Conservation (phyloP, 805 yeast genomes). For the Kodamaea laetipori region DNA sequence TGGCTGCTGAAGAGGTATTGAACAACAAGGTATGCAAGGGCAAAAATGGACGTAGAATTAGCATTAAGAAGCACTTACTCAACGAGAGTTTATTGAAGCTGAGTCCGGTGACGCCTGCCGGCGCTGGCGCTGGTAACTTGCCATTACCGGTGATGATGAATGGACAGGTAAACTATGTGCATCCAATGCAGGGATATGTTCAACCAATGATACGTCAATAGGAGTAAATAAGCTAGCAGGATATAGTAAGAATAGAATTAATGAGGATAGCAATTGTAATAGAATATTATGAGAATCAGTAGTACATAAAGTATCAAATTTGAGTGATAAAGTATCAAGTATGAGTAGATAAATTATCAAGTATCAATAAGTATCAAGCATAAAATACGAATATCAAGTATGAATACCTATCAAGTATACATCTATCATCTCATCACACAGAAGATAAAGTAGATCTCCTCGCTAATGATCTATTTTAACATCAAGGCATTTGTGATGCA, state of each 20-base stretch:
- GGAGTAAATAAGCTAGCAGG: not conserved
- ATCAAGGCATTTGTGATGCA: too few species aligned
- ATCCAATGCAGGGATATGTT: slow-evolving; percentile 7
- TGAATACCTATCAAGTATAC: too few species aligned
- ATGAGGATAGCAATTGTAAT: too few species aligned
- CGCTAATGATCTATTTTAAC: too few species aligned
- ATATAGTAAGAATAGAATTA: not conserved
- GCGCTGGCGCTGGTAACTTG: slow-evolving; percentile 12
- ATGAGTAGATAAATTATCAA: too few species aligned
- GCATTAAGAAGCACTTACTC: slow-evolving; percentile 32
- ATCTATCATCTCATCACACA: too few species aligned
- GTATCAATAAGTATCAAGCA: too few species aligned
- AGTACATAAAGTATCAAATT: too few species aligned
- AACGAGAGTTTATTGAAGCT: slow-evolving; percentile 16
- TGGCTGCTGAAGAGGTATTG: slow-evolving; percentile 39
- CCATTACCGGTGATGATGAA: slow-evolving; percentile 11
- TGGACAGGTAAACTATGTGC: slow-evolving; percentile 6
- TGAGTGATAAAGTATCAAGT: too few species aligned
- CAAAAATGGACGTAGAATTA: slow-evolving; percentile 44
- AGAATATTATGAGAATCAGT: too few species aligned
- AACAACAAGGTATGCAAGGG: slow-evolving; percentile 47
- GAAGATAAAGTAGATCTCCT: too few species aligned
- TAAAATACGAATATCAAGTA: too few species aligned
- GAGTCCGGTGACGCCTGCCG: slow-evolving; percentile 9
- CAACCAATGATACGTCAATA: slow-evolving; percentile 3